Evolutionary conservation across 306 rosid genomes (phyloP), one percentile per base, ranked within the genome.

Genomic region (Adenanthera pavonina): DNA sequence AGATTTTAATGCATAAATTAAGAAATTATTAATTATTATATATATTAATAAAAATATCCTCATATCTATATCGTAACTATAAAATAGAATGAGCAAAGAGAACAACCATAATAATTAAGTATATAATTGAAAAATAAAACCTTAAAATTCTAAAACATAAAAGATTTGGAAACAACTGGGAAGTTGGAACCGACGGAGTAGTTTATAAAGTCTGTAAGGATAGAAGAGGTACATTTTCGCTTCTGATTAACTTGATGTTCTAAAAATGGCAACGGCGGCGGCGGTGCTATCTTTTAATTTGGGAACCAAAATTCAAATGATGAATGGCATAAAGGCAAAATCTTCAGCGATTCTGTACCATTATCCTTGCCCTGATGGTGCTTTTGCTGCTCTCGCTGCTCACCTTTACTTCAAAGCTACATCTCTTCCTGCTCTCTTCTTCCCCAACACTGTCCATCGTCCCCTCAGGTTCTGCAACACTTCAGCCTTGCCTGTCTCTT

Each of bases 281-380:
- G 52, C 78, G 49, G 30, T 52, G 8, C 69, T 3, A 9, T 57
- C 56, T 6, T 6, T 1, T 7, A 0, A 15, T 43, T 3, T 43
- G 14, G 30, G 20, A 13, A 20, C 75, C 41, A 51, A 74, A 68
- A 4, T 69, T 8, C 20, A 61, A 9, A 33, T 35, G 67, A 20
- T 62, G 70, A 70, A 19, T 41, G 64, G 9, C 35, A 52, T 61
- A 2, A 79, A 64, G 35, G 49, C 43, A 1, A 78, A 77, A 19
- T 61, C 61, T 38, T 70, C 90, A 17, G 99, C 99, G 3, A 81
- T 95, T 75, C 89, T 95, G 0, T 93, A 95, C 72, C 99, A 93
- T 80, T 93, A 93, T 36, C 97, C 97, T 0, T 95, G 99, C 72
- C 97, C 97, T 1, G 99, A 95, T 88, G 97, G 97, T 6, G 95